Base-by-base conservation (phyloP, 345 rosid species). In the Noccaea bulbosa region DNA sequence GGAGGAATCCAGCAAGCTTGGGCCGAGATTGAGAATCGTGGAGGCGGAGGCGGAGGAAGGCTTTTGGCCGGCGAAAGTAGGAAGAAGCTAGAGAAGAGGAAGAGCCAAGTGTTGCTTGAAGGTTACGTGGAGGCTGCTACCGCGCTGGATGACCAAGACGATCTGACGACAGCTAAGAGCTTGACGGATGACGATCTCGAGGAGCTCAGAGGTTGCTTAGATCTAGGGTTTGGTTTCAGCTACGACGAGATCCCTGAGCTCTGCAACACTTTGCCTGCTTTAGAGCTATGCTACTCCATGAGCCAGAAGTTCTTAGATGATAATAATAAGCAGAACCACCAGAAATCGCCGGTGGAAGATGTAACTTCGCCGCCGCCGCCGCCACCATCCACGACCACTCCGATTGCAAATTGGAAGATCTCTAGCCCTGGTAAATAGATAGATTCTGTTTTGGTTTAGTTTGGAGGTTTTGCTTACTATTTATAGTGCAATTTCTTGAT, bases 161-260 rank as follows among this genome's bases (percentile, higher is more conserved):
- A 90, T 49, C 77, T 92, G 64, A 84, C 59, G 77, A 87, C 88
- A 67, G 82, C 89, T 0, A 92, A 88, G 85, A 92, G 98, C 63
- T 81, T 92, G 78, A 92, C 96, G 2, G 96, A 83, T 69, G 98
- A 92, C 7, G 95, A 92, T 76, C 90, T 92, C 4, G 95, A 90
- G 53, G 98, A 92, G 83, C 81, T 92, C 0, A 92, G 90, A 71
- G 98, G 96, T 32, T 92, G 98, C 62, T 76, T 90, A 76, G 98
- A 92, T 88, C 93, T 92, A 11, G 97, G 98, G 2, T 92, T 92
- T 72, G 96, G 96, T 0, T 92, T 92, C 50, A 88, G 88, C 71
- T 92, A 92, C 62, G 95, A 92, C 5, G 98, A 92, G 83, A 92
- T 92, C 72, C 98, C 98, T 54, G 98, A 90, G 82, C 95, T 92